Base-by-base conservation (phyloP, 2,329 filamentous ascomycete genomes). In the Myrmaecium sp. region DNA sequence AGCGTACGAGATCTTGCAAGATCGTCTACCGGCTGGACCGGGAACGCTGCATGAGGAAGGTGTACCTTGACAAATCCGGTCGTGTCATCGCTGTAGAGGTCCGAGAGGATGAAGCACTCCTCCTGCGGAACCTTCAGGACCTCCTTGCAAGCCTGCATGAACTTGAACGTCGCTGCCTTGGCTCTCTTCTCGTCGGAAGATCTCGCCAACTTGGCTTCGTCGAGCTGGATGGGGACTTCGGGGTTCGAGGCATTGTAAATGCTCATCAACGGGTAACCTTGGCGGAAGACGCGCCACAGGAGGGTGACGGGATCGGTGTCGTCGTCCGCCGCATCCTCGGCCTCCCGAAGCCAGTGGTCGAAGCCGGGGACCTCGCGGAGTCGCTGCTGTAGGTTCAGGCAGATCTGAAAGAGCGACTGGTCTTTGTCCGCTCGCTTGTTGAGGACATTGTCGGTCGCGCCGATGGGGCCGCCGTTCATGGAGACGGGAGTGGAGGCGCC, bases 391-490 rank as follows among this genome's bases (percentile, higher is more conserved):
- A 95, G 62, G 28, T 75, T 73, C 38, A 92, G 67, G 51, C 89
- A 95, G 51, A 92, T 93, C 54, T 95, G 86, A 54, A 93, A 98
- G 14, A 98, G 69, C 7, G 84, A 94, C 32, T 76, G 69, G 30
- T 80, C 81, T 37, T 89, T 84, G 50, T 93, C 84, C 49, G 84
- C 89, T 49, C 81, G 79, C 54, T 86, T 80, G 57, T 98, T 98
- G 63, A 98, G 93, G 51, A 98, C 92, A 53, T 93, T 94, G 51
- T 79, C 69, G 32, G 78, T 82, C 33, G 83, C 78, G 42, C 81
- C 59, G 34, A 84, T 68, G 33, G 69, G 69, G 23, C 71, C 71
- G 32, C 62, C 68, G 24, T 57, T 51, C n/a, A n/a, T n/a, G 34
- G 62, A 57, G 30, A 49, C 40, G 27, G 53, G 51, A 10, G 54